Base-by-base conservation (phyloP, 176 grass and related monocot genomes). In the Olyra latifolia region DNA sequence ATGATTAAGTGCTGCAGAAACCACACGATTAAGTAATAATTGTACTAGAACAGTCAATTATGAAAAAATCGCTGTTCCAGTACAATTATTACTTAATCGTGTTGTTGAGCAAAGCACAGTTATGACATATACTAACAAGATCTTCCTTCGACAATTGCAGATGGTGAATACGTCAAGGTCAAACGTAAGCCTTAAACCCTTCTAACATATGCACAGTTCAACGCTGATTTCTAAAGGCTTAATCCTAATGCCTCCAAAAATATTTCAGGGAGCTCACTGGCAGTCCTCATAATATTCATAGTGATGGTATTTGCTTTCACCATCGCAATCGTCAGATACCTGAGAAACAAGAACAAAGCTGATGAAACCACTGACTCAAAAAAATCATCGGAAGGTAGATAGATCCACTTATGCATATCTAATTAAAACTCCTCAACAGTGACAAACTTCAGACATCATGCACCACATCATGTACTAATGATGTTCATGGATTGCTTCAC, bases 131-230 rank as follows among this genome's bases (percentile, higher is more conserved):
- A 49, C 82, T 88, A 62, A 88, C 58, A 11, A 24, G 14, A 62
- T 62, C 71, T 32, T 80, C 77, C 23, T 42, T 58, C 59, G 29
- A 35, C 8, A 32, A 44, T 66, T 80, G 32, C 85, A 91, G 81
- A 84, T 7, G 76, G 76, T 17, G 85, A 61, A 15, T 88, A 85
- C 81, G 67, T 91, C 70, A 81, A 14, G 89, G 8, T 84, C 23
- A 88, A 77, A 80, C 84, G 80, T 84, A 81, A 68, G 76, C 0
- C 69, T 24, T 73, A 7, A 53, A 16, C 25, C 16, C 32, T 30
- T 67, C 11, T 57, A 20, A 8, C 8, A 30, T 17, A 49, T 19
- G 17, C 32, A 22, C 29, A 23, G 5, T 55, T 65, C 9, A 56
- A 39, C 55, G 35, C 48, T 71, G 38, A 22, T 39, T 71, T 43